Evolutionary conservation across 495 filamentous ascomycete genomes (phyloP).

Genomic region (Penicillium macrosclerotiorum): DNA sequence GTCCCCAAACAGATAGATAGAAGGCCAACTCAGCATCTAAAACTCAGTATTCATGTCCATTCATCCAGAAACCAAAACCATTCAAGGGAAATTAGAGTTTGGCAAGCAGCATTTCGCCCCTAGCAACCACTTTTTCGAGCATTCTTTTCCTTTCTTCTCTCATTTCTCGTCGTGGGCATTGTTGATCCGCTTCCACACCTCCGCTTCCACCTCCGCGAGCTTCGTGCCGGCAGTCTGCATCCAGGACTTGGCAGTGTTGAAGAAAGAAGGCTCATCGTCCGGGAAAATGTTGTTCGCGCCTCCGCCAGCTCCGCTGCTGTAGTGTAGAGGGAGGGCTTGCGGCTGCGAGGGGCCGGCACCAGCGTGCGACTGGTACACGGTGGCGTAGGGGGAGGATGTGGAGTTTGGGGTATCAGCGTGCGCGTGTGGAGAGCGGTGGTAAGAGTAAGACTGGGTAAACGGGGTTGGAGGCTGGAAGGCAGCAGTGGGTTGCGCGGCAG

Average conservation of each 20-base stretch:
- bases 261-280: conserved; percentile 46
- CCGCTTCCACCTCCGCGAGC: conserved; percentile 60
- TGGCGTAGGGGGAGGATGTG: conserved; percentile 42
- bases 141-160: background rate
- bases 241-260: conserved; percentile 59
- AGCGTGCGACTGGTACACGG: conserved; percentile 52
- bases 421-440: conserved; percentile 8
- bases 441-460: conserved; percentile 18
- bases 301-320: conserved; percentile 19
- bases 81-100: too few species aligned
- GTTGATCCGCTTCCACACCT: conserved; percentile 72
- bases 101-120: too few species aligned
- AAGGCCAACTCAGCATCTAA: too few species aligned
- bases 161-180: conserved; percentile 33
- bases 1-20: too few species aligned
- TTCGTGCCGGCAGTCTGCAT: conserved; percentile 59
- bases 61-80: background rate
- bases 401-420: conserved; percentile 31
- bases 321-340: conserved; percentile 21
- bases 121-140: background rate
- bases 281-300: conserved; percentile 23
- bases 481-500: conserved; percentile 18
- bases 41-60: too few species aligned
- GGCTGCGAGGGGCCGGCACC: conserved; percentile 12
- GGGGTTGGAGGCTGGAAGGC: conserved; percentile 30